Base-by-base conservation (phyloP, 495 filamentous ascomycete genomes). In the Lichenothelia convexa region DNA sequence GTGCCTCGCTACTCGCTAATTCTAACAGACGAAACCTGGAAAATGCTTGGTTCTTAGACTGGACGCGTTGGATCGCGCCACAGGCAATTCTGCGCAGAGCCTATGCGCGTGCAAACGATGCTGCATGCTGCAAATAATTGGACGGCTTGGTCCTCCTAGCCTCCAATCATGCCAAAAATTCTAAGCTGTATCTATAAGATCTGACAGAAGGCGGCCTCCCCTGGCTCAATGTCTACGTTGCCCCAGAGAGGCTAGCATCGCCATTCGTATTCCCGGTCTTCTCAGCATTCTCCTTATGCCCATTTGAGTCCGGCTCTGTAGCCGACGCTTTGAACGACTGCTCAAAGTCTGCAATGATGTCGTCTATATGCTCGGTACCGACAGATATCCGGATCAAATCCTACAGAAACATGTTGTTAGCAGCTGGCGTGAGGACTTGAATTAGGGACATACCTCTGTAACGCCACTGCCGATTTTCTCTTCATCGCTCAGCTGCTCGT, bases 341-440 rank as follows among this genome's bases (percentile, higher is more conserved):
- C 49, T 83, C 75, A 51, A 97, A 95, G 58, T 97, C 89, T 34
- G 73, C 77, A 51, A 95, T 87, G 47, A 97, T 97, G 51, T 97
- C 89, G 60, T 94, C 86, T 48, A 97, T 93, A 56, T 95, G 83
- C 63, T 97, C 89, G 0, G 78, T 93, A 32, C 89, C 89, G 43
- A 97, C 86, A 0, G 91, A 95, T 51, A 95, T 91, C 40, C 89
- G 79, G 59, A 97, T 93, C 9, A 80, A 70, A 55, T 97, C 89
- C 61, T 56, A 24, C 22, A 16, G 6, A 3, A 7, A 37, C 21
- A 31, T n/a, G n/a, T 15, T 3, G 35, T 44, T 18, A 50, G 40
- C 29, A 29, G 24, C 24, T 1, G 1, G 24, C 9, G 9, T 11
- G 9, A 29, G 24, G 9, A 2, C 24, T 29, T 29, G 24, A 29